Conservation (phyloP, 768 basidiomycete species). For the Kwoniella newhampshirensis region DNA sequence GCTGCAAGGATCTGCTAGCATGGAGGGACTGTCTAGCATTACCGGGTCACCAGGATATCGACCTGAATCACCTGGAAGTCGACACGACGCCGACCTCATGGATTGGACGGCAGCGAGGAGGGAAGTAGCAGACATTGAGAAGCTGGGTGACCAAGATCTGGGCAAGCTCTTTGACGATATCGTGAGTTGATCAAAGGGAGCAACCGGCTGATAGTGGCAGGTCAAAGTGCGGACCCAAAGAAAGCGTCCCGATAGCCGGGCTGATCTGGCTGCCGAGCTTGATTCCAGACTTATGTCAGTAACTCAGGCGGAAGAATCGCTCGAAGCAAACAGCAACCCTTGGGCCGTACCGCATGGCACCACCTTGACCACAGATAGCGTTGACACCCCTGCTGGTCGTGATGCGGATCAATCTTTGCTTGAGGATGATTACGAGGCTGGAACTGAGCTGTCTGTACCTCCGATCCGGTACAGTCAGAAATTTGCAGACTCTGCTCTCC, state of each 20-base stretch:
- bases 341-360: conserved; percentile 32
- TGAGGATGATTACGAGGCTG: conserved; percentile 22
- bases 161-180: conserved; percentile 80
- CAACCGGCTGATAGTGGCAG: conserved; percentile 17
- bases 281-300: conserved; percentile 32
- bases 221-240: conserved; percentile 46
- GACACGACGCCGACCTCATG: conserved; percentile 51
- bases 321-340: conserved; percentile 34
- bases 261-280: conserved; percentile 34
- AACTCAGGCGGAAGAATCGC: conserved; percentile 36
- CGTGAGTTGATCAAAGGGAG: conserved; percentile 70
- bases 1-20: conserved; percentile 26
- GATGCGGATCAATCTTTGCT: conserved; percentile 7
- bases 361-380: conserved; percentile 30
- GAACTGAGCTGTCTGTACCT: conserved; percentile 7
- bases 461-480: not conserved
- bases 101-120: conserved; percentile 98
- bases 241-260: conserved; percentile 40
- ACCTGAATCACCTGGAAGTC: conserved; percentile 27
- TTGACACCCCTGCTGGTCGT: conserved; percentile 28
- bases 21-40: conserved; percentile 27
- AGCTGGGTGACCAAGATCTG: conserved; percentile 89
- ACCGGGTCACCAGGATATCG: conserved; percentile 17
- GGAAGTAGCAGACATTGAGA: conserved; percentile 90
- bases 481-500: conserved; percentile 24